Evolutionary conservation across 1,284 basidiomycete genomes (phyloP).

Genomic region (Puccinia polysora): DNA sequence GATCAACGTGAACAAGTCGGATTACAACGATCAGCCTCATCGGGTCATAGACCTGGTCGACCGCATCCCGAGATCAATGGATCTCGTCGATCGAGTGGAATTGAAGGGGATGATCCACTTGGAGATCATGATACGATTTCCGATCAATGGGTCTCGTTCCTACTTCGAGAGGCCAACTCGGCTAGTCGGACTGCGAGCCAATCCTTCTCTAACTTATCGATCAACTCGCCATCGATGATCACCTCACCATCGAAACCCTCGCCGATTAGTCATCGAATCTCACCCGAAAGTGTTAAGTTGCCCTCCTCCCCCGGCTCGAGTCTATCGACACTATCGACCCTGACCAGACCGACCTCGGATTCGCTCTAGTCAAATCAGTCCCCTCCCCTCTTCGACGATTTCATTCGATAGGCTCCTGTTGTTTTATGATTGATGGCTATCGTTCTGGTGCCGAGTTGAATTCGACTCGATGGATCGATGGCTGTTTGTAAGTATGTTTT

Average conservation of each 20-base stretch:
- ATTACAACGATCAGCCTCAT: slow-evolving; percentile 61
- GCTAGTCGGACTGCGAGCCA: slow-evolving; percentile 5
- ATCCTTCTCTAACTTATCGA: slow-evolving; percentile 10
- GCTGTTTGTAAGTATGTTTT: no score
- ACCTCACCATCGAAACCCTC: slow-evolving; percentile 3
- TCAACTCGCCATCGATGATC: background rate
- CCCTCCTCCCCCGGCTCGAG: slow-evolving; percentile 34
- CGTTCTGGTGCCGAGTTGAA: no score
- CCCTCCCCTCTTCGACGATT: no score
- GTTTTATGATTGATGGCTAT: no score
- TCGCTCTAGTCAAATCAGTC: slow-evolving; percentile 1
- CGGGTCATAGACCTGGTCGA: slow-evolving; percentile 35
- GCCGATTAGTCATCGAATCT: background rate
- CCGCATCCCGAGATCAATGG: background rate
- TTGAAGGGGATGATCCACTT: slow-evolving; percentile 10
- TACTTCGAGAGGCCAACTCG: slow-evolving; percentile 40
- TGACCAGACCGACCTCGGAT: slow-evolving; percentile 34
- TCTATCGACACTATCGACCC: slow-evolving; percentile 36
- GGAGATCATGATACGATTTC: slow-evolving; percentile 43
- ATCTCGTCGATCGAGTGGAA: background rate
- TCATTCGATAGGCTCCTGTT: no score
- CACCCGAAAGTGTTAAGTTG: slow-evolving; percentile 12
- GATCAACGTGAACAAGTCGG: slow-evolving; percentile 85
- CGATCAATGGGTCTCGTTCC: slow-evolving; percentile 44
- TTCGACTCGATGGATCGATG: no score